Base-by-base conservation (phyloP, 352 stramenopile species). In the Pythium rhizo-oryzae region DNA sequence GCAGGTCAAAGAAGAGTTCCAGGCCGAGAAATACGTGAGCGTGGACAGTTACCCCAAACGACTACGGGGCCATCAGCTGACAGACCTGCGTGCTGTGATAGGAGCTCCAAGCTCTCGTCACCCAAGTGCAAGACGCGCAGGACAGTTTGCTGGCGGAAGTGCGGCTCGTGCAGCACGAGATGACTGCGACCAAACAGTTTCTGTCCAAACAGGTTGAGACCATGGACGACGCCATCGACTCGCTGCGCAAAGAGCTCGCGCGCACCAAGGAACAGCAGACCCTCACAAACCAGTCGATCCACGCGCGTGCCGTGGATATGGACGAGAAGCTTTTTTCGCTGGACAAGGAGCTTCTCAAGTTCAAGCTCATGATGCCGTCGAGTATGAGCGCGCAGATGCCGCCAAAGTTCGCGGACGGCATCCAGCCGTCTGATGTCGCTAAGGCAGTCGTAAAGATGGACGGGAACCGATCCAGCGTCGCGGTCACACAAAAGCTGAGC, bases 261-360 rank as follows among this genome's bases (percentile, higher is more conserved):
- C 72, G 73, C 7, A 46, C 62, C 15, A 61, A 59, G 4, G 75
- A 88, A 24, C 74, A 81, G 19, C 74, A 87, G 11, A 63, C 74
- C 8, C 44, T 63, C 15, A 47, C 59, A 12, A 73, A 71, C 8
- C 72, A 79, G 30, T 70, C 54, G 11, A 50, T 81, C 8, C 24
- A 65, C 8, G 52, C 51, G 2, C 75, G 79, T 21, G 46, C 85
- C 7, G 56, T 71, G 1, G 78, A 80, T 2, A 57, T 92, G 23
- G 80, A 90, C 50, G 81, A 89, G 35, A 87, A 84, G 37, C 46
- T 90, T 0, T 90, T 92, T 59, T 41, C 46, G 1, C 46, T 90
- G 33, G 82, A 92, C 60, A 92, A 90, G 62, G 82, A 90, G 47
- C 41, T 90, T 16, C 82, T 92, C 30, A 87, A 82, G 62, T 23